phyloP scores from a whole-genome alignment of 2,329 filamentous ascomycete species.

The Aspergillus udagawae region DNA sequence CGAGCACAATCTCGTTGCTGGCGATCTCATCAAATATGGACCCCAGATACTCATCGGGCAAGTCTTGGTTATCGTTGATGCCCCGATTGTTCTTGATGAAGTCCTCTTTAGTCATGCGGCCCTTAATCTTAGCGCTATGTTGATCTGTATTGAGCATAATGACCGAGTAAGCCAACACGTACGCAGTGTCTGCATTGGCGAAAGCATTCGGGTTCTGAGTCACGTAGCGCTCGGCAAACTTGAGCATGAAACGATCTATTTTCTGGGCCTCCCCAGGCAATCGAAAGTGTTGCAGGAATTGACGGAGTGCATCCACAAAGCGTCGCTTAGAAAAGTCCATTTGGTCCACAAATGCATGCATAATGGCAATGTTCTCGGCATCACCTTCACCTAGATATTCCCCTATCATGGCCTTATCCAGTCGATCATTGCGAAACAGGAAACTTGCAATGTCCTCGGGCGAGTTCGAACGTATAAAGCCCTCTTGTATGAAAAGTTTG shows the following conservation, averaged over 20 bases:
- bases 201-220: slow-evolving; percentile 95
- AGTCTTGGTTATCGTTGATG: slow-evolving; percentile 92
- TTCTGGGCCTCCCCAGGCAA: slow-evolving; percentile 96
- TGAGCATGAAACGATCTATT: slow-evolving; percentile 98
- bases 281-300: slow-evolving; percentile 91
- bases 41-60: slow-evolving; percentile 86
- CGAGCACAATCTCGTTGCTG: slow-evolving; percentile 86
- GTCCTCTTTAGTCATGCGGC: slow-evolving; percentile 90
- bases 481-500: slow-evolving; percentile 75
- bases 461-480: slow-evolving; percentile 76
- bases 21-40: slow-evolving; percentile 91
- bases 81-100: slow-evolving; percentile 99
- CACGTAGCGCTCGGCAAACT: slow-evolving; percentile 95
- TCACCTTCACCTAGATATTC: slow-evolving; percentile 95
- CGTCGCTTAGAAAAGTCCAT: slow-evolving; percentile 92
- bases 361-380: slow-evolving; percentile 87
- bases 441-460: slow-evolving; percentile 83
- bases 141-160: slow-evolving; percentile 96
- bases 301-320: slow-evolving; percentile 86
- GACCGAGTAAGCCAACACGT: slow-evolving; percentile 92
- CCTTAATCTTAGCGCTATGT: slow-evolving; percentile 81
- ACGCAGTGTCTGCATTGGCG: slow-evolving; percentile 96
- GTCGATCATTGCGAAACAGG: slow-evolving; percentile 70
- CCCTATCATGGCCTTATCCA: slow-evolving; percentile 89
- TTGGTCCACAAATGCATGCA: slow-evolving; percentile 94